Evolutionary conservation across 2,329 filamentous ascomycete species (phyloP).

Genomic region (Fusarium anthophilum): DNA sequence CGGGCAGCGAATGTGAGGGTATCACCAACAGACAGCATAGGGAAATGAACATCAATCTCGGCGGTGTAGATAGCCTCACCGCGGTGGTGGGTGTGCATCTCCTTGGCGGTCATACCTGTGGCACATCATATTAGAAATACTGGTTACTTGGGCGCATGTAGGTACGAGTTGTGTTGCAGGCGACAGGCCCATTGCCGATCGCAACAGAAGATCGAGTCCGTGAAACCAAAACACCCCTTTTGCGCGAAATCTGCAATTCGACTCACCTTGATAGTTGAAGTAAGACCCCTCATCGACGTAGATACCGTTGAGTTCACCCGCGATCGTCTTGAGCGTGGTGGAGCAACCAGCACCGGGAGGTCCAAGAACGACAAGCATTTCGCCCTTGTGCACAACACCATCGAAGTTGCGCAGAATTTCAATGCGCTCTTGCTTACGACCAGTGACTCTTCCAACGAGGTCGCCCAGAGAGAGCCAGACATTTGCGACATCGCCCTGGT

Average conservation of each 20-base stretch:
- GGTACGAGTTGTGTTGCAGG: conserved; percentile 12
- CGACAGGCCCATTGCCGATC: conserved; percentile 4
- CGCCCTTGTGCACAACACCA: conserved; percentile 73
- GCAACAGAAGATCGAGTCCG: neutral
- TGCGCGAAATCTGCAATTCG: neutral
- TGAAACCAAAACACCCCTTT: conserved; percentile 1
- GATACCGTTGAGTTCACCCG: conserved; percentile 85
- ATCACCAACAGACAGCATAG: conserved; percentile 79
- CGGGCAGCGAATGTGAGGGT: conserved; percentile 81
- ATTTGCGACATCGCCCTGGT: conserved; percentile 74
- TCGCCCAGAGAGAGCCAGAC: conserved; percentile 63
- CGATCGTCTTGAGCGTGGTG: conserved; percentile 85
- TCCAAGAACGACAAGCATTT: conserved; percentile 80
- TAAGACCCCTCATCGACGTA: conserved; percentile 74
- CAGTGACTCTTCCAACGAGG: conserved; percentile 59
- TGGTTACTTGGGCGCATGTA: neutral
- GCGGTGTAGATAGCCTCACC: conserved; percentile 90
- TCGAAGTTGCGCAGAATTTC: conserved; percentile 76
- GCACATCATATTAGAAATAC: conserved; percentile 23
- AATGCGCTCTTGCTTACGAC: conserved; percentile 64
- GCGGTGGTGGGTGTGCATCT: conserved; percentile 81
- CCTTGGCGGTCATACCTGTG: conserved; percentile 69
- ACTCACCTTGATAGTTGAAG: conserved; percentile 81
- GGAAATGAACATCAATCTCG: conserved; percentile 85
- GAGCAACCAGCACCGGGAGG: conserved; percentile 81